Evolutionary conservation across 805 yeast genomes (phyloP).

Genomic region (Yarrowia keelungensis): DNA sequence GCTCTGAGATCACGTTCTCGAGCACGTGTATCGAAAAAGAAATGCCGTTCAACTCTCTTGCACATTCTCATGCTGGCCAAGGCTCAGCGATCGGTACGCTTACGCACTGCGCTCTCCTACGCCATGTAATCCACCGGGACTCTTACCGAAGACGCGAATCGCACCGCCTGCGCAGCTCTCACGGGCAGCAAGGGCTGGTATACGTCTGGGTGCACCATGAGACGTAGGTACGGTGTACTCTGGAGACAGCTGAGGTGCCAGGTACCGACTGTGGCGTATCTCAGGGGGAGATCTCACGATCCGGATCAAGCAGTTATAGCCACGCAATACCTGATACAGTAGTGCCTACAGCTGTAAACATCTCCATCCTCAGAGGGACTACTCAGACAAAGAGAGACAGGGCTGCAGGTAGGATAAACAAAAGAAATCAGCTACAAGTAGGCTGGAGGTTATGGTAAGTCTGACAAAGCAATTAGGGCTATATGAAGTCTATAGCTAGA

Average conservation of each 20-base stretch:
- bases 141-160: neutral
- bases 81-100: too few species aligned
- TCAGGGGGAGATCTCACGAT: too few species aligned
- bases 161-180: neutral
- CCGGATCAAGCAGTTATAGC: neutral
- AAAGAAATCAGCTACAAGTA: neutral
- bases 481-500: too few species aligned
- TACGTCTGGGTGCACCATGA: neutral
- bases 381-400: neutral
- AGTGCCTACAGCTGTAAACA: neutral
- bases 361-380: neutral
- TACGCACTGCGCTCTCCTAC: neutral
- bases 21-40: slow-evolving; percentile 1
- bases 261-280: too few species aligned
- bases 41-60: neutral
- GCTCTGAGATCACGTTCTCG: neutral
- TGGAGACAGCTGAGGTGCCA: too few species aligned
- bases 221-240: neutral
- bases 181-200: neutral
- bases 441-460: too few species aligned
- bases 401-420: neutral
- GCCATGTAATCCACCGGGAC: neutral
- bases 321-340: neutral
- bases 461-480: too few species aligned
- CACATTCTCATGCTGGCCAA: neutral